Conservation (phyloP, 768 basidiomycete genomes). For the Suillus occidentalis region DNA sequence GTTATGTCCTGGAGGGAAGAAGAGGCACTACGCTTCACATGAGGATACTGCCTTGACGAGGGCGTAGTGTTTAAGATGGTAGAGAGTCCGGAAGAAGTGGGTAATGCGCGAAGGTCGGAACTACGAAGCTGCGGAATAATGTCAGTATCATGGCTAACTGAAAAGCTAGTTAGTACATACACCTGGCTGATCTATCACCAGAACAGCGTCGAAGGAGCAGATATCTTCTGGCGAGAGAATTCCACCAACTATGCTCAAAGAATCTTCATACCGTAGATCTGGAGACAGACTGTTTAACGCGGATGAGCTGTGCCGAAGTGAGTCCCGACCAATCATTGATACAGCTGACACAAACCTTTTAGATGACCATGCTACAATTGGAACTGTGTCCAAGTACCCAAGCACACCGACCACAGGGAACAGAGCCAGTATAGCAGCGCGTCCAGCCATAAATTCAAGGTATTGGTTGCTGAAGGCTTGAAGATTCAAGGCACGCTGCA, state of each 20-base stretch:
- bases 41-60: slow-evolving; percentile 62
- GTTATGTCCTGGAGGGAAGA: slow-evolving; percentile 39
- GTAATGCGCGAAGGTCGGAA: slow-evolving; percentile 68
- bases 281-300: slow-evolving; percentile 44
- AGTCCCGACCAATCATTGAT: neutral
- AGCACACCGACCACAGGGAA: slow-evolving; percentile 41
- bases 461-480: too few relatives aligned
- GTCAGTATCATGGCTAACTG: slow-evolving; percentile 6
- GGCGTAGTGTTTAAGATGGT: slow-evolving; percentile 48
- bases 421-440: slow-evolving; percentile 43
- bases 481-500: neutral
- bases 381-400: slow-evolving; percentile 63
- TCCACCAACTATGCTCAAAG: slow-evolving; percentile 40
- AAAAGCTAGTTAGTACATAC: slow-evolving; percentile 41
- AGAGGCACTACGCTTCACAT: slow-evolving; percentile 39
- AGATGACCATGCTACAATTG: slow-evolving; percentile 74
- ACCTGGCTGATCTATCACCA: slow-evolving; percentile 71
- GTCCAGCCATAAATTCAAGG: slow-evolving; percentile 40
- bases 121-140: slow-evolving; percentile 57
- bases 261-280: slow-evolving; percentile 27
- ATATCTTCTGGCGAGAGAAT: slow-evolving; percentile 47
- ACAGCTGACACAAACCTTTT: slow-evolving; percentile 42
- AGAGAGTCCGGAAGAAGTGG: slow-evolving; percentile 50
- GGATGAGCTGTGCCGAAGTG: slow-evolving; percentile 41
- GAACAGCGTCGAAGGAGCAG: slow-evolving; percentile 64